Evolutionary conservation across 306 rosid species (phyloP).

Genomic region (Fagus crenata): DNA sequence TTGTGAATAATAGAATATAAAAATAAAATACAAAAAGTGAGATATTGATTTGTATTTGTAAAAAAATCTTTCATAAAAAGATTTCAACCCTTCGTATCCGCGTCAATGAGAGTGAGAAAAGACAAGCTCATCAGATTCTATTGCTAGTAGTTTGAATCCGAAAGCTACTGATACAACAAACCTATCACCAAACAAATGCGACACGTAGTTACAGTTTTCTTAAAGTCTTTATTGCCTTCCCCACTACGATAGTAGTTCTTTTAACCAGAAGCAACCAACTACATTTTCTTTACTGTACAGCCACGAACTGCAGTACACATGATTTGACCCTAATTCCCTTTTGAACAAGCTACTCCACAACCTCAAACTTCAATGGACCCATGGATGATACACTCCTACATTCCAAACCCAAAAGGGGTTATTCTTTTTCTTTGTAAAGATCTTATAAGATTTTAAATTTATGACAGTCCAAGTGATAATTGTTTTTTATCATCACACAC

Average conservation of each 20-base stretch:
- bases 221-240: constrained; percentile 1
- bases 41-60: too few species aligned
- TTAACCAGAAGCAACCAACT: constrained; percentile 14
- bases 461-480: too few species aligned
- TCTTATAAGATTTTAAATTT: too few species aligned
- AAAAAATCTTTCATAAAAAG: too few species aligned
- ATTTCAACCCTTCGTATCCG: too few species aligned
- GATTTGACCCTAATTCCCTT: neutral
- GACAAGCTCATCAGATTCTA: neutral
- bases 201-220: neutral
- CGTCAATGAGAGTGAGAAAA: too few species aligned
- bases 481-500: too few species aligned
- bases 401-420: too few species aligned
- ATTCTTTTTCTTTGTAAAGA: too few species aligned
- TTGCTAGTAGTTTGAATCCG: neutral
- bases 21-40: too few species aligned
- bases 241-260: neutral
- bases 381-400: neutral
- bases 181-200: neutral
- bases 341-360: neutral
- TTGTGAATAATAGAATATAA: too few species aligned
- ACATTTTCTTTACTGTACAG: constrained; percentile 19
- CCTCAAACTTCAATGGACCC: neutral
- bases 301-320: constrained; percentile 12
- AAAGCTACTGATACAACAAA: neutral